Evolutionary conservation across 2,329 filamentous ascomycete genomes (phyloP), one percentile per base, ranked within the genome.

Genomic region (Lizonia empirigonia): DNA sequence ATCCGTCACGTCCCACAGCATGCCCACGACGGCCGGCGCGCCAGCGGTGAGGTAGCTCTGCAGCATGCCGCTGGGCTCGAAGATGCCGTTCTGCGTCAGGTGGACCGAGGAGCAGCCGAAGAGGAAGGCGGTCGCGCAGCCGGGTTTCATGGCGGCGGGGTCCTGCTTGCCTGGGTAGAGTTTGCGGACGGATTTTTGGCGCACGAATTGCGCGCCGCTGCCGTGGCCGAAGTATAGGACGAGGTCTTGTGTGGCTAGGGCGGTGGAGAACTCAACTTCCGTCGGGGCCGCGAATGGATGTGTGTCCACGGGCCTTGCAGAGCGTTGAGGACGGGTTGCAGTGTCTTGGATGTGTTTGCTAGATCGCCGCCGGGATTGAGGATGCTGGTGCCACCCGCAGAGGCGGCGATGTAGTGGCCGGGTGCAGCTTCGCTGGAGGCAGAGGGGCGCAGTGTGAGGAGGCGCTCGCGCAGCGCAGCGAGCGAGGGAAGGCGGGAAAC

Each of bases 1-100:
- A 71, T 99, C 94, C 8, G 94, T 99, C 40, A 99, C 94, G 73
- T 99, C 94, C 94, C 94, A 99, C 29, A 99, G 79, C 13, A 92
- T 97, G 36, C 91, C 94, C 2, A 97, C 86, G 8, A 97, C 85
- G 0, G 93, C 91, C 3, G 91, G 91, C 62, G 69, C 77, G 63
- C 73, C 93, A 0, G 91, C 92, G 61, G 93, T 86, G 75, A 99
- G 86, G 75, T 97, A 97, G 64, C 92, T 91, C 76, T 92, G 86
- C 19, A 94, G 89, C 48, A 93, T 91, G 1, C 94, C 93, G 62
- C 89, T 88, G n/a, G 89, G 87, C 72, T 97, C 92, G 65, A 96
- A 96, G 40, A 72, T 68, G 42, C 93, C 93, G 9, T 86, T 86
- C 63, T 94, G 89, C 1, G 82, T 84, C 42, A 97, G 81, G 22